Base-by-base conservation (phyloP, 495 filamentous ascomycete species). In the Collariella sp. region DNA sequence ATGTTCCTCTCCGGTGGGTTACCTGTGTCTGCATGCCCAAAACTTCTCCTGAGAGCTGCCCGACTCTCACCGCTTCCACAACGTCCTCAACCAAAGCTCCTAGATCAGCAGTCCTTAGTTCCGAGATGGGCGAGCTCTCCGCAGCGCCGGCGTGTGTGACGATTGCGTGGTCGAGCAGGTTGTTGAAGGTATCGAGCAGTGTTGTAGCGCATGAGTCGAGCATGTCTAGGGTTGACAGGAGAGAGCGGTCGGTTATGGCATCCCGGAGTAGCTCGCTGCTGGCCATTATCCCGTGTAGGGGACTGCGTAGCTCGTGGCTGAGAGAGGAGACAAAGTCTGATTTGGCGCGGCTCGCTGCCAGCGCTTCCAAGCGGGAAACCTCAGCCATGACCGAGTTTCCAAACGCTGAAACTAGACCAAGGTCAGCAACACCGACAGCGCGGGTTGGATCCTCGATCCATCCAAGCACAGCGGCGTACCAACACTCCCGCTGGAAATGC, bases 281-380 rank as follows among this genome's bases (percentile, higher is more conserved):
- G 0, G 83, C 84, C 2, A 89, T 63, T 41, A 89, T 87, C 0
- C 87, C 87, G 57, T 90, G 86, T 7, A 94, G 68, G 1, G 88
- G 88, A 16, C 81, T 86, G 5, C 88, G 78, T 15, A 93, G 72
- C 62, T 94, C 88, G 62, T 94, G 88, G 29, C 81, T 86, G 23
- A 90, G 77, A 11, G 81, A 85, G 0, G 82, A 82, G 29, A 90
- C 81, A 50, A 89, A 83, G 51, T 85, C 84, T 2, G 80, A 77
- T 58, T 90, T 89, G 23, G 76, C 72, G 42, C 70, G 70, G 48
- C 66, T 67, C 12, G 69, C 67, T 5, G 66, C 66, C 31, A 72
- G 46, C 7, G 73, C 67, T 29, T 73, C 70, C 5, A 83, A 57
- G 23, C 79, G 76, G 0, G 76, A 73, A 0, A 84, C 74, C 55